Evolutionary conservation across 2,329 filamentous ascomycete species (phyloP).

Genomic region (Cladosporium halotolerans): DNA sequence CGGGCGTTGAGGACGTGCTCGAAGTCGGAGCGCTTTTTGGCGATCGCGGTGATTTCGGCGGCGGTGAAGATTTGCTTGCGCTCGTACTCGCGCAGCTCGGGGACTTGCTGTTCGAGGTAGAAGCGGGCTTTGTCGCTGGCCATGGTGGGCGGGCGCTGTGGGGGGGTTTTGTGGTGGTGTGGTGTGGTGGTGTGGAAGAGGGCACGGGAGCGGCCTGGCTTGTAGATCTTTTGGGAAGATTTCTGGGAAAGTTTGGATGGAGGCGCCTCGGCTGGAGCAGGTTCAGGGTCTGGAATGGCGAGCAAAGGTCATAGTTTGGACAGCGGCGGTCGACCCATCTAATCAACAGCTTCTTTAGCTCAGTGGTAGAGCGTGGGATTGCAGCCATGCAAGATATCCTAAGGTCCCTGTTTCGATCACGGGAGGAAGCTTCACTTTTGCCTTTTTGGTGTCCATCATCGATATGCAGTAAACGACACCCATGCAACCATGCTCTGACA

Average conservation of each 20-base stretch:
- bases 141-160: background rate
- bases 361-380: conserved; percentile 14
- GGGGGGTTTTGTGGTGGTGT: background rate
- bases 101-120: conserved; percentile 85
- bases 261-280: conserved; percentile 2
- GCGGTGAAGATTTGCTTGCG: conserved; percentile 83
- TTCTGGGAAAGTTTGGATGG: too few relatives aligned
- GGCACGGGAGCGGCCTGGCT: too few relatives aligned
- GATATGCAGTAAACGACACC: too few relatives aligned
- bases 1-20: conserved; percentile 85
- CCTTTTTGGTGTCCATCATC: background rate
- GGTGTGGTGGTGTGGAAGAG: background rate
- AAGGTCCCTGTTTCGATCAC: conserved; percentile 12
- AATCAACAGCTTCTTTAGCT: conserved; percentile 9
- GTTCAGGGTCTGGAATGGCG: too few relatives aligned
- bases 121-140: conserved; percentile 92
- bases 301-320: too few relatives aligned
- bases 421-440: conserved; percentile 8
- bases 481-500: too few relatives aligned
- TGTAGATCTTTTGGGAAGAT: background rate
- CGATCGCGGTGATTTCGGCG: conserved; percentile 85
- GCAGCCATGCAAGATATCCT: conserved; percentile 10
- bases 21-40: conserved; percentile 84
- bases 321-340: too few relatives aligned
- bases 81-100: conserved; percentile 87